A percentile compares a stretch with the other conserved stretches of the same genome.
phyloP scores from a whole-genome alignment of 352 stramenopile species.

The Globisporangium uncinulatum region DNA sequence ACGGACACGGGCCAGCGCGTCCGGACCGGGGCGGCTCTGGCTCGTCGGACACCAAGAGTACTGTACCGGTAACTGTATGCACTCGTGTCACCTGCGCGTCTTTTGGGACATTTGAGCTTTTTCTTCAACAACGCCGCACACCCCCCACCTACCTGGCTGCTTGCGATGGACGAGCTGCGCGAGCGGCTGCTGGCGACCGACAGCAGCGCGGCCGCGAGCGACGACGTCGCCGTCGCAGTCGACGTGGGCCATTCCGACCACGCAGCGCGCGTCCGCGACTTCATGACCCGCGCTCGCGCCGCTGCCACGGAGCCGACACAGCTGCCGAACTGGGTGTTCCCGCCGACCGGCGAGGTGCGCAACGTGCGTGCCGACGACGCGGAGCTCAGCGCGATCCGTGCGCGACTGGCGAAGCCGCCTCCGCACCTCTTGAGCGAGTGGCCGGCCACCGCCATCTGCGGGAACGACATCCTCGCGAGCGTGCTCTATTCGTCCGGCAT shows the following conservation, averaged over 20 bases:
- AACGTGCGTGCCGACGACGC: constrained; percentile 13
- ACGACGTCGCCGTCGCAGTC: constrained; percentile 2
- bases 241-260: constrained; percentile 1
- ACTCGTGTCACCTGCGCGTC: not conserved
- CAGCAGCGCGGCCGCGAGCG: constrained; percentile 2
- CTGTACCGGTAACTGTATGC: too few relatives aligned
- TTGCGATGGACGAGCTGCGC: constrained; percentile 44
- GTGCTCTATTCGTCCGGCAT: constrained; percentile 62
- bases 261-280: constrained; percentile 11
- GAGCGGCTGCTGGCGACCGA: constrained; percentile 23
- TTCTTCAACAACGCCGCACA: not conserved
- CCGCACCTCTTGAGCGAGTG: constrained; percentile 53
- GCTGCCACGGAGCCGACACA: constrained; percentile 15
- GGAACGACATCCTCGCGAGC: constrained; percentile 88
- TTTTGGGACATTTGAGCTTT: not conserved
- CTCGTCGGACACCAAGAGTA: too few relatives aligned
- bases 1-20: too few relatives aligned
- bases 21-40: too few relatives aligned
- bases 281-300: constrained; percentile 8
- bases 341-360: constrained; percentile 28
- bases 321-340: constrained; percentile 37
- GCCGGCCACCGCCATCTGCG: constrained; percentile 76
- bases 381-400: constrained; percentile 30
- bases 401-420: constrained; percentile 16
- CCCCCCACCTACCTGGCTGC: too few relatives aligned